phyloP scores from a whole-genome alignment of 352 stramenopile species.

The Pythium phragmiticola region DNA sequence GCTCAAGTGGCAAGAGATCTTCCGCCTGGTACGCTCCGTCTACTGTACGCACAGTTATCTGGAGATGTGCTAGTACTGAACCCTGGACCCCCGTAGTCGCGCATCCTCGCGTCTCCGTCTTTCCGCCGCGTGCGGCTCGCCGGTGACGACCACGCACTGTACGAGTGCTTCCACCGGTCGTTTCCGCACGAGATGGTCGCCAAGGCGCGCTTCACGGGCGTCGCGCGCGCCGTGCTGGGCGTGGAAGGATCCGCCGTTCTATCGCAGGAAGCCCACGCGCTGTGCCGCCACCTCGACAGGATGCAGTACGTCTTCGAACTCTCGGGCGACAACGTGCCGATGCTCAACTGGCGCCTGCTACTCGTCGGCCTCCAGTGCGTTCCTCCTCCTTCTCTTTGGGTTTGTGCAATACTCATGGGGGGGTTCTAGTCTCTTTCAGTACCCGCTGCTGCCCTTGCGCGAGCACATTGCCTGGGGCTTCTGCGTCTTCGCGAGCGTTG shows the following conservation, averaged over 20 bases:
- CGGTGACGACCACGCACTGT: conserved; percentile 61
- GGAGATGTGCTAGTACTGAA: no score
- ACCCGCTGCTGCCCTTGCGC: conserved; percentile 50
- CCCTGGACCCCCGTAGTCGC: conserved; percentile 24
- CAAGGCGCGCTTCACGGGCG: conserved; percentile 64
- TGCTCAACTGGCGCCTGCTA: conserved; percentile 69
- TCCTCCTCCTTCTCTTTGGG: neutral
- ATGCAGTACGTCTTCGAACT: conserved; percentile 69
- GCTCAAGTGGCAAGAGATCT: conserved; percentile 64
- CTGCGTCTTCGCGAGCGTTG: conserved; percentile 48
- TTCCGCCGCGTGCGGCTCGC: conserved; percentile 54
- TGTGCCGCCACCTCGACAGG: conserved; percentile 56
- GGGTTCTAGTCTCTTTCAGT: conserved; percentile 41
- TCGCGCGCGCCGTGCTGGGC: conserved; percentile 56
- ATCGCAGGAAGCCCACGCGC: conserved; percentile 24
- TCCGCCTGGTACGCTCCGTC: conserved; percentile 36
- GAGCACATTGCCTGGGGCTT: conserved; percentile 65
- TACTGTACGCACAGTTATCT: conserved; percentile 2
- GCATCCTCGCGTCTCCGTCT: conserved; percentile 35
- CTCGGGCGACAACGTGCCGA: conserved; percentile 41
- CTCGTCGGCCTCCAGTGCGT: conserved; percentile 53
- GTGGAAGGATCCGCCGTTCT: conserved; percentile 31
- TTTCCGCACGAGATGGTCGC: conserved; percentile 69
- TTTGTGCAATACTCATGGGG: neutral
- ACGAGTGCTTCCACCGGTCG: conserved; percentile 66